Base-by-base conservation (phyloP, 2,329 filamentous ascomycete genomes). In the Teratosphaeria pseudoeucalypti region DNA sequence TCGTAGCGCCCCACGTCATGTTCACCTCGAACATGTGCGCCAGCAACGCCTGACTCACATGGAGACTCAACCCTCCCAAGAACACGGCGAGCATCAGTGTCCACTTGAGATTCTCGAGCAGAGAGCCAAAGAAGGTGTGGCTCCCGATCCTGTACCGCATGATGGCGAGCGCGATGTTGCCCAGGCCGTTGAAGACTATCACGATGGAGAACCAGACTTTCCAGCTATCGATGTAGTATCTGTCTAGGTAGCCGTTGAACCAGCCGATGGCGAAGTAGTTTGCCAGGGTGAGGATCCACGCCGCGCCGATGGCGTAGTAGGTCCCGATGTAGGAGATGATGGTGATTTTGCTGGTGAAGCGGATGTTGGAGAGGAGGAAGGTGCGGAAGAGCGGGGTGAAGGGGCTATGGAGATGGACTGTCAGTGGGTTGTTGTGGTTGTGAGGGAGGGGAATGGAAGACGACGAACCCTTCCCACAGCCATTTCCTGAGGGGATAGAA, bases 21-120 rank as follows among this genome's bases (percentile, higher is more conserved):
- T 94, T 82, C 70, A 92, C 85, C 75, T 89, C 85, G 71, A 94
- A 89, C 83, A 94, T 89, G 77, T 95, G 90, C 4, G 85, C 81
- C 54, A 94, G 75, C 37, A 95, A 78, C 1, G 90, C 90, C 72
- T 92, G 87, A 34, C 84, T 89, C 55, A 95, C 83, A 75, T 95
- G 89, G 39, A 95, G 81, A 1, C 85, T 89, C 56, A 94, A 79
- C 47, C 90, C 90, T 57, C 90, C 90, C 19, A 95, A 79, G 79
- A 94, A 95, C 72, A 94, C 86, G 62, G 86, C 86, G 55, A 92
- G 78, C 74, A 86, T 78, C 2, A 81, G 80, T 19, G 83, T 78
- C 84, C 84, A 86, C 66, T 83, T 85, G 67, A 85, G 73, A 68
- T 85, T 87, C 65, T 82, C 78, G 59, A 78, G 68, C 14, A 85